Evolutionary conservation across 352 stramenopile genomes (phyloP).

Genomic region (Phytopythium ostracodes): DNA sequence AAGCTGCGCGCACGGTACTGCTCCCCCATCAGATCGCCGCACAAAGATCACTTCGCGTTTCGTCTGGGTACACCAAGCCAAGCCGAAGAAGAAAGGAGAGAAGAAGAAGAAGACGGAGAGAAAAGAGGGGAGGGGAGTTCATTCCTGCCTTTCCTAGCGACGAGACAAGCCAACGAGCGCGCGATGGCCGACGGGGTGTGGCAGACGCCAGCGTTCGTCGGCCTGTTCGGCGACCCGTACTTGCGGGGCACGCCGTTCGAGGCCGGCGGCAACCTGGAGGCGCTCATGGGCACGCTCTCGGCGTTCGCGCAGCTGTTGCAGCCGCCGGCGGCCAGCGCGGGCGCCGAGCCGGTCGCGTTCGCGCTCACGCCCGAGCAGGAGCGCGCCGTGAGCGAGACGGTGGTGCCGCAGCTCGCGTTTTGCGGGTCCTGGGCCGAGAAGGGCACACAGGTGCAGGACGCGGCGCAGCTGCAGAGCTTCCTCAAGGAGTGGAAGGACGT

Average conservation of each 20-base stretch:
- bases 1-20: background rate
- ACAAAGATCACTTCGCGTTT: slow-evolving; percentile 2
- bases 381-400: slow-evolving; percentile 34
- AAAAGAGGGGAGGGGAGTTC: too few relatives aligned
- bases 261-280: slow-evolving; percentile 62
- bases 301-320: slow-evolving; percentile 39
- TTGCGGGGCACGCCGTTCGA: slow-evolving; percentile 76
- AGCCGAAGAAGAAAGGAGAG: background rate
- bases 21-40: background rate
- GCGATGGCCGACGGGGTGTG: slow-evolving; percentile 43
- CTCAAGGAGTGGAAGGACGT: slow-evolving; percentile 67
- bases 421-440: slow-evolving; percentile 56
- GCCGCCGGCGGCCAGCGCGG: slow-evolving; percentile 7
- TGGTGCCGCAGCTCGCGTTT: slow-evolving; percentile 52
- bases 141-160: background rate
- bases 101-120: slow-evolving; percentile 7
- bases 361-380: slow-evolving; percentile 46
- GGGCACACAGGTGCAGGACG: slow-evolving; percentile 51
- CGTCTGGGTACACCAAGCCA: background rate
- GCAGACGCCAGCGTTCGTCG: slow-evolving; percentile 62
- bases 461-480: slow-evolving; percentile 61
- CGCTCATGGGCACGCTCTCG: slow-evolving; percentile 45
- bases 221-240: slow-evolving; percentile 77
- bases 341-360: slow-evolving; percentile 38
- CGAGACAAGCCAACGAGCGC: slow-evolving; percentile 4